These are phyloP conservation scores for Discostella stelligera DNA, from an alignment of 352 stramenopile species.

Conservation along the genomic window DNA sequence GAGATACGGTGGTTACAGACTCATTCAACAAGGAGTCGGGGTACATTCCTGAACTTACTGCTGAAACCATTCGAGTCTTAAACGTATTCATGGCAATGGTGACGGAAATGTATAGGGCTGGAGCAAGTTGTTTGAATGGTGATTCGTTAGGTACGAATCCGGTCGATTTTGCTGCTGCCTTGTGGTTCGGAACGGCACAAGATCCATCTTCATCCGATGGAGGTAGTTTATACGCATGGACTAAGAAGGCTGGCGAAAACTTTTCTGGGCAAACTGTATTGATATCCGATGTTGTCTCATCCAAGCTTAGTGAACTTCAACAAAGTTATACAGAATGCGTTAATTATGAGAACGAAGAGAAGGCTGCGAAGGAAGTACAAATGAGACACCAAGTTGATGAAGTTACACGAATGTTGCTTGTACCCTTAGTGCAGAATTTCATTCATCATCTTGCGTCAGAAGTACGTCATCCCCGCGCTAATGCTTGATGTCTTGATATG, in stretches of 20 bases:
- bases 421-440: conserved; percentile 76
- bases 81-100: conserved; percentile 77
- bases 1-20: conserved; percentile 73
- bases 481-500: background rate
- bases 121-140: conserved; percentile 50
- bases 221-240: conserved; percentile 41
- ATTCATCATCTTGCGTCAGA: conserved; percentile 60
- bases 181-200: conserved; percentile 67
- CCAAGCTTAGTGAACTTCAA: conserved; percentile 28
- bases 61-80: conserved; percentile 63
- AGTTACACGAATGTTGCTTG: conserved; percentile 57
- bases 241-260: conserved; percentile 16
- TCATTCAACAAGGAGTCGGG: conserved; percentile 61
- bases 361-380: conserved; percentile 15
- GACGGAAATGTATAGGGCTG: conserved; percentile 60
- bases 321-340: conserved; percentile 31
- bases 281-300: conserved; percentile 27
- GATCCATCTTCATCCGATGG: conserved; percentile 24
- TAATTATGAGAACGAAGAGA: background rate
- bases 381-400: conserved; percentile 55
- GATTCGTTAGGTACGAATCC: conserved; percentile 36
- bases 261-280: conserved; percentile 17
- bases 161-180: conserved; percentile 66
- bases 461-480: conserved; percentile 11
- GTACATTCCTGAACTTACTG: conserved; percentile 50